Conservation (phyloP, 345 rosid species). For the Populus ilicifolia region DNA sequence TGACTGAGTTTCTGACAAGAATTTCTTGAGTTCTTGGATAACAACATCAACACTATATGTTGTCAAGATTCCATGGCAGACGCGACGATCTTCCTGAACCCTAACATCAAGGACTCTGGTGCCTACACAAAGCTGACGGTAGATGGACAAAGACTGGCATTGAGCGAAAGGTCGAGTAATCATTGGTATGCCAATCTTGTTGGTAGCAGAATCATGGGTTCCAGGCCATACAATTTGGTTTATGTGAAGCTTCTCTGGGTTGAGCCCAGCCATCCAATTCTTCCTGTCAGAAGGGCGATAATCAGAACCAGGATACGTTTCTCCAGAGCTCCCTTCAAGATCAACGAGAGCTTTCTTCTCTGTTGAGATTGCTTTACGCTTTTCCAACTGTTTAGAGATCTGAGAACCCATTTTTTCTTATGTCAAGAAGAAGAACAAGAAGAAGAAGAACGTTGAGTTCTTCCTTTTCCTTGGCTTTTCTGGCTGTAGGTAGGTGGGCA, state of each 20-base stretch:
- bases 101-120: conserved; percentile 70
- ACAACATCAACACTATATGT: conserved; percentile 71
- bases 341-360: conserved; percentile 58
- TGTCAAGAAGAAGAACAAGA: not conserved
- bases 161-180: conserved; percentile 86
- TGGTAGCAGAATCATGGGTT: conserved; percentile 87
- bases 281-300: conserved; percentile 58
- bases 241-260: conserved; percentile 52
- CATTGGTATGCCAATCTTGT: conserved; percentile 65
- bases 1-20: conserved; percentile 58
- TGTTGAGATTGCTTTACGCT: conserved; percentile 41
- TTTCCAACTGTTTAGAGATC: conserved; percentile 51
- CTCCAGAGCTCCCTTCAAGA: conserved; percentile 38
- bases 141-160: conserved; percentile 74
- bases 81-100: conserved; percentile 60
- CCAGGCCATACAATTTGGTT: conserved; percentile 95
- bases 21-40: conserved; percentile 57
- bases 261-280: conserved; percentile 68
- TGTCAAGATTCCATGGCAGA: conserved; percentile 76
- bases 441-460: not conserved
- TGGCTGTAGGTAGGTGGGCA: not conserved
- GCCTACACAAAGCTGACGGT: conserved; percentile 65
- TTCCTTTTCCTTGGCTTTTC: not conserved
- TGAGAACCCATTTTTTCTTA: conserved; percentile 56
- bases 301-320: conserved; percentile 62